These are phyloP conservation scores for Zizania latifolia DNA, from an alignment of 176 grass and related monocot genomes.

Conservation along the genomic window DNA sequence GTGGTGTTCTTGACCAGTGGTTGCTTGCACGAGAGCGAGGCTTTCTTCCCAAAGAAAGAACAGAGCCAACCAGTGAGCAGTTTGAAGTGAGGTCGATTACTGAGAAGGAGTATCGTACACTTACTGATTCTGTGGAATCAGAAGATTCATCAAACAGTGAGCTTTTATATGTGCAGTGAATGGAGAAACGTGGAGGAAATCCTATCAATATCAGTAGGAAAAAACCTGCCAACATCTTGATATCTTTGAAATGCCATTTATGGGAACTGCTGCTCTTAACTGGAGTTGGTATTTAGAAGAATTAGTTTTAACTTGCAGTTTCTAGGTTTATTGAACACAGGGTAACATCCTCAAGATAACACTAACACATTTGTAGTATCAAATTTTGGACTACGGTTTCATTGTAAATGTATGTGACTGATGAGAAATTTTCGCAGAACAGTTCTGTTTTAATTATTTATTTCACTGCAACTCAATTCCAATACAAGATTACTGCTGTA, in stretches of 20 bases:
- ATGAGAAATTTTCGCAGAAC: neutral
- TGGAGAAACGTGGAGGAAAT: neutral
- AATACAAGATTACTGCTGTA: neutral
- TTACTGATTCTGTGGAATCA: conserved; percentile 9
- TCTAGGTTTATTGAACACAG: conserved; percentile 27
- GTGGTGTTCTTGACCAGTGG: conserved; percentile 69
- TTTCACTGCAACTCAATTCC: neutral
- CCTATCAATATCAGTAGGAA: neutral
- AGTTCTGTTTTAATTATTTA: neutral
- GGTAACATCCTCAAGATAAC: conserved; percentile 12
- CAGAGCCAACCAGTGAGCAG: conserved; percentile 12
- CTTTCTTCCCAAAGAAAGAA: conserved; percentile 47
- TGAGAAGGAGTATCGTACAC: conserved; percentile 55
- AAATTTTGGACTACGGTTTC: neutral
- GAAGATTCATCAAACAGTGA: neutral
- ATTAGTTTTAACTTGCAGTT: conserved; percentile 8
- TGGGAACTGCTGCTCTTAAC: neutral
- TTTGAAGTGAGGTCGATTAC: conserved; percentile 37
- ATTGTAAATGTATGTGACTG: conserved; percentile 3
- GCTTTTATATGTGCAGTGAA: conserved; percentile 31
- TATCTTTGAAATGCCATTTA: neutral
- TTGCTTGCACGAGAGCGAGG: conserved; percentile 41
- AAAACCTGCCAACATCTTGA: neutral
- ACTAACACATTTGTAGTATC: conserved; percentile 4
- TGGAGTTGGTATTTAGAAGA: conserved; percentile 10